Conservation (phyloP, 2,329 filamentous ascomycete species). For the Cercospora janseana region DNA sequence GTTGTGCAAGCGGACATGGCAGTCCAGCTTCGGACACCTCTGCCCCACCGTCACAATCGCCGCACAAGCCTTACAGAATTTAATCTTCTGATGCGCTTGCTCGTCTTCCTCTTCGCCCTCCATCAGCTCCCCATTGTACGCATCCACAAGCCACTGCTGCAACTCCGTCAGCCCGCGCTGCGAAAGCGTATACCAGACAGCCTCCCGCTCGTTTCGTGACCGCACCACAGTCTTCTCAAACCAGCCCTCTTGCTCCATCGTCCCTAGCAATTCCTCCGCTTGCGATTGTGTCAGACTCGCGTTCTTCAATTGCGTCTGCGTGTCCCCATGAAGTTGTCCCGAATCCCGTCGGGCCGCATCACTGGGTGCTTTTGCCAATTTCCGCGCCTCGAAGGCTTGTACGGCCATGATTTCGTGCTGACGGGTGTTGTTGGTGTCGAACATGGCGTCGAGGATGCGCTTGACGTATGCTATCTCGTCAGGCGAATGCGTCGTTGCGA, state of each 20-base stretch:
- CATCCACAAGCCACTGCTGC: slow-evolving; percentile 76
- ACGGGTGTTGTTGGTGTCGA: slow-evolving; percentile 78
- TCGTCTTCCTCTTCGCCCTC: slow-evolving; percentile 47
- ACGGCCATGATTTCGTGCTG: slow-evolving; percentile 82
- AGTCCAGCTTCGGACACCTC: slow-evolving; percentile 68
- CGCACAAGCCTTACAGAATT: slow-evolving; percentile 82
- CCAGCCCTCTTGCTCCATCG: slow-evolving; percentile 78
- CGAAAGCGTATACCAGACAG: slow-evolving; percentile 72
- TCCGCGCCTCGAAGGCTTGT: slow-evolving; percentile 72
- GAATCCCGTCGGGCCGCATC: slow-evolving; percentile 35
- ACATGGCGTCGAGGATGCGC: slow-evolving; percentile 84
- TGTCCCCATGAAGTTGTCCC: slow-evolving; percentile 19
- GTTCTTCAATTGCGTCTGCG: slow-evolving; percentile 20
- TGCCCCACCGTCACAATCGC: slow-evolving; percentile 85
- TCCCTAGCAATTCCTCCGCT: slow-evolving; percentile 68
- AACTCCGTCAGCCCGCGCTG: slow-evolving; percentile 82
- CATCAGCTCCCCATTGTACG: slow-evolving; percentile 74
- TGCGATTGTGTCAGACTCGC: slow-evolving; percentile 68
- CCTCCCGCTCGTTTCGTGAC: slow-evolving; percentile 26
- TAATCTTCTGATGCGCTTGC: slow-evolving; percentile 69
- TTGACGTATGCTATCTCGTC: slow-evolving; percentile 91
- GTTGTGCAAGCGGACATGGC: slow-evolving; percentile 70
- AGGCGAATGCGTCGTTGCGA: slow-evolving; percentile 74
- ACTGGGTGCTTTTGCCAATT: slow-evolving; percentile 55
- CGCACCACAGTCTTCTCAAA: slow-evolving; percentile 64